Base-by-base conservation (phyloP, 164 flowering plant genomes). In the Kalanchoe fedtschenkoi region DNA sequence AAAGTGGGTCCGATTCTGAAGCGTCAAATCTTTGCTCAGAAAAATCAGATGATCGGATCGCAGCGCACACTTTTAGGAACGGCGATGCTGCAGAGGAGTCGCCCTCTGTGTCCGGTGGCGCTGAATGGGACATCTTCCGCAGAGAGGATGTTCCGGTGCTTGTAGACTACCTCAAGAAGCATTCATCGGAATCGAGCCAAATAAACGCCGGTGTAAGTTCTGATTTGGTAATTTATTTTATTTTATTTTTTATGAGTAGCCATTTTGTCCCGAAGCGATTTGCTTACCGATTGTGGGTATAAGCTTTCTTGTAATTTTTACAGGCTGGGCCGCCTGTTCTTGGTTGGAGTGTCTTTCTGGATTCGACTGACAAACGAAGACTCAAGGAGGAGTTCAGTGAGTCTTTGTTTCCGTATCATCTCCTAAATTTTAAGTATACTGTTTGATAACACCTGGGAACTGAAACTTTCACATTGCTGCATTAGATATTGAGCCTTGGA, bases 101-200 rank as follows among this genome's bases (percentile, higher is more conserved):
- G 9, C 15, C 41, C 16, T 33, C 41, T 4, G 42, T 33, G 10
- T 58, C 41, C 13, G 33, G 38, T 11, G 42, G 42, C 34, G 61
- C 61, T 58, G 41, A 32, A 32, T 58, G 61, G 61, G 61, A 58
- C 34, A 41, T 58, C 6, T 58, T 58, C 42, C 61, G 61, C n/a
- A 58, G 61, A 33, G 24, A 58, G 19, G 61, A 58, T 37, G 34
- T 58, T 58, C 61, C 61, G 8, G 16, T 24, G 15, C 61, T 58
- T 34, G 5, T 58, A 6, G 42, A 58, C 28, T 34, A 58, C 61
- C 61, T 58, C 41, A 58, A 58, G 19, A 34, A 22, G 16, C 28
- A 58, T 24, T 34, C 61, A 10, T 14, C 14, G 16, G 30, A 58
- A 41, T 13, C 34, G 39, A 58, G 41, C 15, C 42, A 58, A 10